Evolutionary conservation across 805 yeast species (phyloP), one percentile per base, ranked within the genome.

Genomic region (Cephaloascus fragrans): DNA sequence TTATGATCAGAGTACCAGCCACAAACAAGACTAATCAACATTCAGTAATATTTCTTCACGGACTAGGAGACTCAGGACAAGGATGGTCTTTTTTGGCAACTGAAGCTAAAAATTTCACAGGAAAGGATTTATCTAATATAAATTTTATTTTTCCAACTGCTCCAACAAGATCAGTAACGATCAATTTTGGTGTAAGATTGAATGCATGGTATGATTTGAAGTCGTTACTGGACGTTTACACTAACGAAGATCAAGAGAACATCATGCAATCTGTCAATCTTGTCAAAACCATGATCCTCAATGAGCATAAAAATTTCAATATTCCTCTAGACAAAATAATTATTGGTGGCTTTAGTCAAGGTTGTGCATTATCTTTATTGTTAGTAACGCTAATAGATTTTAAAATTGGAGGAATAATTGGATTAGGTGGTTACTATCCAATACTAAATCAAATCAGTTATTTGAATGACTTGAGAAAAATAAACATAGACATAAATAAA

Each of bases 191-290:
- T 16, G n/a, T 31, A 6, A 38, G 36, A 28, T 40, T 32, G 2
- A 41, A 41, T 17, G 39, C 39, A 6, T 41, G 44, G 44, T 41
- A 41, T 26, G 44, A 41, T 28, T 38, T 41, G 36, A 41, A 41
- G 34, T 28, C 37, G 10, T 31, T 41, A 5, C 17, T 28, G 17
- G 39, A 41, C 34, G 41, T 41, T 2, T 23, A 38, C 10, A 32
- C 19, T 4, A 37, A 38, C n/a, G 44, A 41, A 18, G 44, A 41
- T 31, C 26, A 36, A 16, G n/a, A 8, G 14, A 41, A 38, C 18
- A 41, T 41, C 4, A 28, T 41, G 35, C 34, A 38, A 19, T 35
- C 39, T 32, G 36, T 33, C 17, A 26, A 33, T 8, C 36, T 36
- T 15, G 26, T 41, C 16, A 28, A 26, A 17, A 34, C 32, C 14